phyloP scores from a whole-genome alignment of 371 early-diverging fungal species.

The Saksenaea vasiformis region DNA sequence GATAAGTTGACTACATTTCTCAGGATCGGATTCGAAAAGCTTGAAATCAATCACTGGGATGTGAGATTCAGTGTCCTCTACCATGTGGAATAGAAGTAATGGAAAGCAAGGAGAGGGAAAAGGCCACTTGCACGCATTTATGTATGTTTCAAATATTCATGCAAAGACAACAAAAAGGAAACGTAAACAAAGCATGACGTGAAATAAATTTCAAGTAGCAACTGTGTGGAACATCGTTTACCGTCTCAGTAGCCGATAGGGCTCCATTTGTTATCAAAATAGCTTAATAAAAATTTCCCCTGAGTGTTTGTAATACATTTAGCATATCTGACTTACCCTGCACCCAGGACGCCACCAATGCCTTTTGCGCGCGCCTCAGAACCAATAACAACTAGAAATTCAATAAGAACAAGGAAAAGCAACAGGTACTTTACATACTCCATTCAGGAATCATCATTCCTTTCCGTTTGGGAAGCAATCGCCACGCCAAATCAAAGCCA shows the following conservation, averaged over 20 bases:
- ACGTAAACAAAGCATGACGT: background rate
- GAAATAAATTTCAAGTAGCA: background rate
- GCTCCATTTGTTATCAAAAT: constrained; percentile 30
- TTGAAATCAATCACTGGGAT: constrained; percentile 58
- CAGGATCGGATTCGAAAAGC: constrained; percentile 39
- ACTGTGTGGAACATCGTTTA: background rate
- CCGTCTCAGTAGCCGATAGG: constrained; percentile 20
- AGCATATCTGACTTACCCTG: constrained; percentile 37
- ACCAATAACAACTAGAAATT: constrained; percentile 35
- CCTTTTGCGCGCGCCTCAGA: constrained; percentile 45
- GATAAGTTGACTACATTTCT: constrained; percentile 38
- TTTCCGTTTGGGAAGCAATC: constrained; percentile 53
- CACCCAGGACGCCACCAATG: constrained; percentile 49
- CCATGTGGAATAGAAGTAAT: background rate
- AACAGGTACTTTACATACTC: constrained; percentile 24
- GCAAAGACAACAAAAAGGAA: background rate
- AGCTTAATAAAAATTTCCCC: constrained; percentile 1
- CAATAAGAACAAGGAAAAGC: background rate
- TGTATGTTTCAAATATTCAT: background rate
- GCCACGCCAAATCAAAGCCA: constrained; percentile 43
- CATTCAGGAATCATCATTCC: constrained; percentile 58
- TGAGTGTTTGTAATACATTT: background rate
- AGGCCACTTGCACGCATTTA: background rate
- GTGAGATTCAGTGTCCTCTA: constrained; percentile 5
- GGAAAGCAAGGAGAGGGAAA: background rate